Base-by-base conservation (phyloP, 305 asterid genomes). In the Fraxinus platypoda region DNA sequence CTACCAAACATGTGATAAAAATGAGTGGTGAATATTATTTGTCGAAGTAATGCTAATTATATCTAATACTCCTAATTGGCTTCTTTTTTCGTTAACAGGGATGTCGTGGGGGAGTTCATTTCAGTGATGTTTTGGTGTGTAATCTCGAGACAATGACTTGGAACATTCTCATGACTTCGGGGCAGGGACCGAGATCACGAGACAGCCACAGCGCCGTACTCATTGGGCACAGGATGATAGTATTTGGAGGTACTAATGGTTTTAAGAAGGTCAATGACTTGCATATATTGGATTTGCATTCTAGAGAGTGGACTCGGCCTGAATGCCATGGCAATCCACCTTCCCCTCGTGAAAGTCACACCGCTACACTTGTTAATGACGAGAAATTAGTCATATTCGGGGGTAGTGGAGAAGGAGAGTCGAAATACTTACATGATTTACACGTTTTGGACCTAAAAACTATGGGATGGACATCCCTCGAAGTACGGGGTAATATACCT, bases 241-340 rank as follows among this genome's bases (percentile, higher is more conserved):
- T 96, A 0, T 96, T 96, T 79, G 99, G 98, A 30, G 99, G 99
- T 66, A 93, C 98, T 19, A 90, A 96, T 79, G 99, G 99, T 34
- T 89, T 85, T 6, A 89, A 87, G 91, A 96, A 96, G 86, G 97
- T 96, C 11, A 94, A 91, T n/a, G 97, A 93, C 66, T 85, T 96
- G 26, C 97, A 92, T 84, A 74, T 92, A 4, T 86, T 96, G 80
- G 97, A 96, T 84, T 90, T 96, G 81, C 75, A 82, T 79, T 83
- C 97, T 3, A 80, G 89, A 76, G 94, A 90, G 83, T 96, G 99
- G 99, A 85, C 89, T 46, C 87, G 78, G 13, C 98, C 98, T 0
- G 89, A 90, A 74, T 94, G 98, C 86, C 80, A 34, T 4, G 99
- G 99, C 6, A 84, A 35, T 49, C 95, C 93, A 3, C 99, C 99